Base-by-base conservation (phyloP, 2,329 filamentous ascomycete genomes). In the Pseudocercospora fijiensis region DNA sequence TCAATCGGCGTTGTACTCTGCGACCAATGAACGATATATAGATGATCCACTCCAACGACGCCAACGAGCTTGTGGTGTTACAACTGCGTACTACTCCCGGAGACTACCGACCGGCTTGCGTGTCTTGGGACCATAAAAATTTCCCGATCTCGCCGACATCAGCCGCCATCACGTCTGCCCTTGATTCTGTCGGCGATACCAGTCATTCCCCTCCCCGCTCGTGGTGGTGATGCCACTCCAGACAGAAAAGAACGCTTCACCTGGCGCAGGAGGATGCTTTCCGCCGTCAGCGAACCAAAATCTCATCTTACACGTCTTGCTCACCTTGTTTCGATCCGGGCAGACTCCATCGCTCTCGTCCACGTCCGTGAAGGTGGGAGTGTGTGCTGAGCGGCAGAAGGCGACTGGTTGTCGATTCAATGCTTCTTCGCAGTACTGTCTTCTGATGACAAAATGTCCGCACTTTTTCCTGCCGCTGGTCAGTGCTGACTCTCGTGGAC, bases 151-250 rank as follows among this genome's bases (percentile, higher is more conserved):
- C 33, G 33, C n/a, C n/a, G n/a, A n/a, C n/a, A 16, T 37, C 13
- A 16, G 13, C 7, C 3, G 22, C 18, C 5, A n/a, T 65, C 58
- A 68, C 7, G 64, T 68, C 49, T 65, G 66, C 7, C 62, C 62
- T 57, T 67, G 62, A n/a, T 64, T 62, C n/a, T 65, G 59, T 5
- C 43, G 56, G n/a, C 66, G 56, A 59, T 68, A 64, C 66, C 66
- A 68, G 13, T 57, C 57, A 16, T 67, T 68, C 1, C 62, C 66
- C 18, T 61, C 57, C 4, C 66, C 66, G 30, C 64, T 67, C 10
- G 65, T 68, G 4, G 57, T 58, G 8, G 61, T 65, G 24, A 65
- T 61, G 11, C 58, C 63, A 33, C 58, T 62, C 63, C 62, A 67
- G 3, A 47, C 57, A 6, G 66, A 67, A 4, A 63, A 43, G 6